phyloP scores from a whole-genome alignment of 129 eudicot species.

The Escallonia herrerae region DNA sequence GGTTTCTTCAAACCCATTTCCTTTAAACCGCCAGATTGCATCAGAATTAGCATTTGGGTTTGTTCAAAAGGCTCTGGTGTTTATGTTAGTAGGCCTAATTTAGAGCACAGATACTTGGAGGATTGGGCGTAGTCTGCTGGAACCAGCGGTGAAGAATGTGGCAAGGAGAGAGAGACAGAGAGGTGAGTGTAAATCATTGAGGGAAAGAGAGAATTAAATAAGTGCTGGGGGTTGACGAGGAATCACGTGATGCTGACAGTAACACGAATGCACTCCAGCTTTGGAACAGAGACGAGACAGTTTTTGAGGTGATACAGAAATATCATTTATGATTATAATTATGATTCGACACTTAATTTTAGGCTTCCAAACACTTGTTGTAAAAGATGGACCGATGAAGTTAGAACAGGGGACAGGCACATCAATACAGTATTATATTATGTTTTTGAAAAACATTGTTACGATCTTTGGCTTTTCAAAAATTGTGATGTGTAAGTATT shows the following conservation, averaged over 20 bases:
- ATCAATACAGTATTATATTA: too few species aligned
- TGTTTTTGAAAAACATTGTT: too few species aligned
- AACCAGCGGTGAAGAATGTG: constrained; percentile 19
- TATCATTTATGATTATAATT: constrained; percentile 18
- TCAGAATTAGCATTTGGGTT: not conserved
- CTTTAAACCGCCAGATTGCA: constrained; percentile 7
- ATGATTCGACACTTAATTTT: constrained; percentile 19
- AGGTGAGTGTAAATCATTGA: not conserved
- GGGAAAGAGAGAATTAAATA: constrained; percentile 9
- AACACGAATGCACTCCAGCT: constrained; percentile 7
- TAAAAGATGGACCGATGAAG: not conserved
- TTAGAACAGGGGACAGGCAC: too few species aligned
- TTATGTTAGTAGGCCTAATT: not conserved
- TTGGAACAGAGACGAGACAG: constrained; percentile 23
- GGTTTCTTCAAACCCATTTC: constrained; percentile 27
- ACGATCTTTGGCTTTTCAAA: too few species aligned
- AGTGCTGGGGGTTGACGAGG: constrained; percentile 28
- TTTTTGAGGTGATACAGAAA: constrained; percentile 3
- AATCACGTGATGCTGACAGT: constrained; percentile 55
- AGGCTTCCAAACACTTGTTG: not conserved
- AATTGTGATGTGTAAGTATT: too few species aligned
- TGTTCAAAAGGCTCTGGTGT: not conserved
- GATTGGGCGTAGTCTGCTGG: constrained; percentile 15
- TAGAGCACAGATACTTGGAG: not conserved
- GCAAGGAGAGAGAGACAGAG: constrained; percentile 8